Percentiles rank a stretch among this genome's conserved stretches.
These are phyloP conservation scores for Microascus cirrosus DNA, from an alignment of 2,329 filamentous ascomycete species.

Conservation along the genomic window DNA sequence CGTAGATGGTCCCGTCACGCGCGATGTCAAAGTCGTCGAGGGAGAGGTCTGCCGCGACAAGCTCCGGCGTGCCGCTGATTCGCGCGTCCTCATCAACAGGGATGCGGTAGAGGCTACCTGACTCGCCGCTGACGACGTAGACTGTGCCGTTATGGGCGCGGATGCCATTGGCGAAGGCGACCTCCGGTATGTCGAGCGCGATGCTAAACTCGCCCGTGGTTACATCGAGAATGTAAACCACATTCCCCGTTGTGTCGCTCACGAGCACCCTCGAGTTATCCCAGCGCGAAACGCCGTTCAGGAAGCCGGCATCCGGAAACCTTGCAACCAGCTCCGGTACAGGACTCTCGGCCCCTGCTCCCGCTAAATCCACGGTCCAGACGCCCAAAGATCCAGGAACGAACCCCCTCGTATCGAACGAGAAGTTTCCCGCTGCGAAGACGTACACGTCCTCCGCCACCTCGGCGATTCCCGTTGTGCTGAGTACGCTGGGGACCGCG, in stretches of 20 bases:
- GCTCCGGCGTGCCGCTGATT: background rate
- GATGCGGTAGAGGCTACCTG: conserved; percentile 1
- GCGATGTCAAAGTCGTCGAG: conserved; percentile 5
- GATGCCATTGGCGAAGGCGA: conserved; percentile 1
- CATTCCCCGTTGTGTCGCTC: background rate
- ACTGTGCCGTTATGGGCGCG: conserved; percentile 1
- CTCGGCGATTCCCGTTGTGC: conserved; percentile 6
- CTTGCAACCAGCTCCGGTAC: conserved; percentile 1
- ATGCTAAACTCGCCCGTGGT: conserved; percentile 1
- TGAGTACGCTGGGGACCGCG: conserved; percentile 3
- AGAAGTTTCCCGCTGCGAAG: conserved; percentile 4
- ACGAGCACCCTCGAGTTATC: conserved; percentile 4
- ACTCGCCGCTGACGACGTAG: background rate
- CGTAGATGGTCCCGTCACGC: conserved; percentile 4
- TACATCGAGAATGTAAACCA: conserved; percentile 2
- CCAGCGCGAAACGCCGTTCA: conserved; percentile 4
- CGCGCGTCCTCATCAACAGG: conserved; percentile 2
- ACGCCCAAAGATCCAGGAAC: conserved; percentile 1
- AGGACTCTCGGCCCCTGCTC: background rate
- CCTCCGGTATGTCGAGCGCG: conserved; percentile 1
- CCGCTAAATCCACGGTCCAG: conserved; percentile 3
- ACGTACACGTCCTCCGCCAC: conserved; percentile 4
- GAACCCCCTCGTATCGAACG: background rate
- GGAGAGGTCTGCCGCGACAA: background rate
- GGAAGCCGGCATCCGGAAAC: conserved; percentile 3